A percentile compares a stretch with the other conserved stretches of the same genome.
Evolutionary conservation across 768 basidiomycete species (phyloP).

Genomic region (Trametes villosa): DNA sequence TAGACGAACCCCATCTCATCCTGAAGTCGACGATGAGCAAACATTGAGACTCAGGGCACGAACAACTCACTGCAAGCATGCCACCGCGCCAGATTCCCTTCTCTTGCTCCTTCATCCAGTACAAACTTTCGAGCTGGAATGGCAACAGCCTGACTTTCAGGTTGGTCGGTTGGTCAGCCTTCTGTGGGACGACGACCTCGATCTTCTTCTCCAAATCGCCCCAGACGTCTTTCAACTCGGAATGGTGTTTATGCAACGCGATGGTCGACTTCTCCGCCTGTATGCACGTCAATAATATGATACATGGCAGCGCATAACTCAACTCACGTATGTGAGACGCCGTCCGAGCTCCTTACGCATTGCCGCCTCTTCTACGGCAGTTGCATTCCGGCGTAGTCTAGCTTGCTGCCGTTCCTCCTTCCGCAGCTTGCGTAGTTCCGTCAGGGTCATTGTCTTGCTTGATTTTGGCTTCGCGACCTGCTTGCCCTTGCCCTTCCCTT

Average conservation of each 20-base stretch:
- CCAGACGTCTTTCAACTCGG: constrained; percentile 85
- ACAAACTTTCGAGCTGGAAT: constrained; percentile 94
- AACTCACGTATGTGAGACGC: constrained; percentile 68
- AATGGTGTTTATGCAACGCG: constrained; percentile 69
- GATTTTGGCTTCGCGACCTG: constrained; percentile 23
- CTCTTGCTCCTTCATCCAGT: constrained; percentile 97
- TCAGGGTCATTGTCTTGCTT: constrained; percentile 13
- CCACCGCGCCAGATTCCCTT: constrained; percentile 86
- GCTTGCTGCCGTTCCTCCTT: constrained; percentile 34
- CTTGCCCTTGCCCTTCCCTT: constrained; percentile 35
- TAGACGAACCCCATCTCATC: constrained; percentile 89
- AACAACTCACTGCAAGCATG: constrained; percentile 76
- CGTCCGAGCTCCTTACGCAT: constrained; percentile 67
- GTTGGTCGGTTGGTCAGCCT: constrained; percentile 79
- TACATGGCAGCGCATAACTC: not conserved
- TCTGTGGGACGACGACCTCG: constrained; percentile 62
- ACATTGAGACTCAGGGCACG: not conserved
- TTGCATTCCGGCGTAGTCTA: constrained; percentile 28
- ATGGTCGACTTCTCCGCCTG: constrained; percentile 76
- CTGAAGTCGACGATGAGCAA: constrained; percentile 40
- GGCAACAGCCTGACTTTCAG: constrained; percentile 87
- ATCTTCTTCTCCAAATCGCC: constrained; percentile 75
- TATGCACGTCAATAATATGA: constrained; percentile 15
- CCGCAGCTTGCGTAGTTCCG: constrained; percentile 19
- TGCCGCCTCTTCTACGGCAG: constrained; percentile 50